These are phyloP conservation scores for Syzygium aqueum DNA, from an alignment of 345 rosid genomes.

Conservation along the genomic window DNA sequence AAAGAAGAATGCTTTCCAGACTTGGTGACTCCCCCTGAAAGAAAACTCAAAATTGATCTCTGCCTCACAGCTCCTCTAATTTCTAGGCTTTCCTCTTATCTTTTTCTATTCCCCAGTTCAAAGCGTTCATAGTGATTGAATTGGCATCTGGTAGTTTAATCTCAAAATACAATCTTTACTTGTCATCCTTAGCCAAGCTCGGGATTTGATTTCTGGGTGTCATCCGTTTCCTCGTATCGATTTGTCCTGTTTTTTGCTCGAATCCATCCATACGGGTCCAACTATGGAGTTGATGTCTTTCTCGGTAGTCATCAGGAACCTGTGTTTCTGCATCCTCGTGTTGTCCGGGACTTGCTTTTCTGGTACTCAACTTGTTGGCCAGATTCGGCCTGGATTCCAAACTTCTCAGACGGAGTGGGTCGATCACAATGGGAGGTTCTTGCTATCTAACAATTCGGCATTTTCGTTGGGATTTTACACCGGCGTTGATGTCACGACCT, in stretches of 20 bases:
- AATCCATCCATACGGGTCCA: background rate
- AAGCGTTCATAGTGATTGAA: background rate
- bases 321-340: conserved; percentile 9
- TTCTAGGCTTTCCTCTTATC: background rate
- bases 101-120: background rate
- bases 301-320: background rate
- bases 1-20: too few relatives aligned
- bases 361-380: conserved; percentile 11
- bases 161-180: rapidly evolving
- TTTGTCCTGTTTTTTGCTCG: background rate
- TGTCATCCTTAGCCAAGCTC: background rate
- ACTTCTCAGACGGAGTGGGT: conserved; percentile 29
- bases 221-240: rapidly evolving
- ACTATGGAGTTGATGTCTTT: conserved; percentile 8
- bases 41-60: background rate
- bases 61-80: background rate
- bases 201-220: background rate
- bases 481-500: conserved; percentile 12
- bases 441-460: conserved; percentile 23
- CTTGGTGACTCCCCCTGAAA: background rate
- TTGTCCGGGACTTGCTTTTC: conserved; percentile 5
- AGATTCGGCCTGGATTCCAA: conserved; percentile 33
- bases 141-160: background rate
- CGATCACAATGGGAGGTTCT: conserved; percentile 24
- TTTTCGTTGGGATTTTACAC: conserved; percentile 33